These are phyloP conservation scores for Clonostachys byssicola DNA, from an alignment of 2,329 filamentous ascomycete species.

Conservation along the genomic window DNA sequence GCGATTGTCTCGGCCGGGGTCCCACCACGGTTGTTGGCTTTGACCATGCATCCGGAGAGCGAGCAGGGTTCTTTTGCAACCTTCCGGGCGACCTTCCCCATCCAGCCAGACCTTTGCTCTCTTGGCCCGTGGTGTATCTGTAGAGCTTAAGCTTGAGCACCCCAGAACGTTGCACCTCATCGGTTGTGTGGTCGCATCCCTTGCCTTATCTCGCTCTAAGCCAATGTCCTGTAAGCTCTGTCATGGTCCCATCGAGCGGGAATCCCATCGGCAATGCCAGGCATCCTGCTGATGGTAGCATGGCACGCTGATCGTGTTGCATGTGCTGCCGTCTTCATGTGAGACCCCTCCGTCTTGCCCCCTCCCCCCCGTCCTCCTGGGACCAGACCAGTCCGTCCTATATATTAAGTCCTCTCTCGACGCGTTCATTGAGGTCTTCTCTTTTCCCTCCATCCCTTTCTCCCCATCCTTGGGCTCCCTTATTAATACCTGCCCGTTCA, in stretches of 20 bases:
- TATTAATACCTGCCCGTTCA: neutral
- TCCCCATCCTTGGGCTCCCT: neutral
- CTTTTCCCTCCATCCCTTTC: neutral
- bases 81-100: neutral
- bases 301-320: neutral
- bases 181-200: neutral
- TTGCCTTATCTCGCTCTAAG: neutral
- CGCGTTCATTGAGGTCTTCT: neutral
- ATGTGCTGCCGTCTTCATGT: neutral
- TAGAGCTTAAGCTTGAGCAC: neutral
- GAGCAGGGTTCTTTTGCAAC: slow-evolving; percentile 3
- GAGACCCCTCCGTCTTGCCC: neutral
- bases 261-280: neutral
- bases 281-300: too few relatives aligned
- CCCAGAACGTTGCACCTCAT: too few relatives aligned
- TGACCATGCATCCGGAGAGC: neutral
- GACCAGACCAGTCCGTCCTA: too few relatives aligned
- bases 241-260: neutral
- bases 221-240: neutral
- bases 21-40: too few relatives aligned
- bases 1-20: too few relatives aligned
- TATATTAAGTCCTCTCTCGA: neutral
- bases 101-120: neutral
- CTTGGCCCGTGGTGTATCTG: neutral
- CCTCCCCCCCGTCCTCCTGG: neutral